These are phyloP conservation scores for Chaetothyriales sp. DNA, from an alignment of 2,329 filamentous ascomycete genomes.

Conservation along the genomic window DNA sequence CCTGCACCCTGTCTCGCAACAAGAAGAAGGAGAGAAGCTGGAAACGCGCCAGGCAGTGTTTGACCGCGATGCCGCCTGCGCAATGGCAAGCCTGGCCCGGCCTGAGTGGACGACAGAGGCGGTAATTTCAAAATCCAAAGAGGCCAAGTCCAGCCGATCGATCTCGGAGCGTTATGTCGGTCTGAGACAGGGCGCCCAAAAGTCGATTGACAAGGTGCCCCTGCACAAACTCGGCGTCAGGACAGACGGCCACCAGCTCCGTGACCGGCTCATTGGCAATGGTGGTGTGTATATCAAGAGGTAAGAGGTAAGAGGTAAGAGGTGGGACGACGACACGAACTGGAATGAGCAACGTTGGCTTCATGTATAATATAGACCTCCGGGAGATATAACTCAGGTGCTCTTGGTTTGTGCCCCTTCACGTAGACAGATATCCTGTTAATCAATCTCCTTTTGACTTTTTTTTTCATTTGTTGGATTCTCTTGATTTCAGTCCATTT, in stretches of 20 bases:
- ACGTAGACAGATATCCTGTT: no score
- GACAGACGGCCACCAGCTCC: constrained; percentile 21
- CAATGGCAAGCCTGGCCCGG: constrained; percentile 24
- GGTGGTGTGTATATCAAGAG: constrained; percentile 16
- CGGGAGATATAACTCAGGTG: no score
- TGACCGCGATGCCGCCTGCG: constrained; percentile 25
- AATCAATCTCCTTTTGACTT: no score
- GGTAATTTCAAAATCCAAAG: constrained; percentile 18
- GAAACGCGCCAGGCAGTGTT: constrained; percentile 21
- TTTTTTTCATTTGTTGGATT: no score
- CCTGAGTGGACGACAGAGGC: constrained; percentile 26
- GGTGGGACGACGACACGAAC: not conserved
- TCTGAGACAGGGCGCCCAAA: constrained; percentile 36
- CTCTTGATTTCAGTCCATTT: no score
- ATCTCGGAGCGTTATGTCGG: constrained; percentile 34
- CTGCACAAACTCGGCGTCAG: constrained; percentile 45
- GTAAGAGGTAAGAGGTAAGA: not conserved
- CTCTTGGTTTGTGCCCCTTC: no score
- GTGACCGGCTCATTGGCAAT: constrained; percentile 13
- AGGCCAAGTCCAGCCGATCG: constrained; percentile 29
- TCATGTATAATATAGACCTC: no score
- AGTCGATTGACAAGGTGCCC: constrained; percentile 41
- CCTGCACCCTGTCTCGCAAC: constrained; percentile 30
- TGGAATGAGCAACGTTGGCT: not conserved
- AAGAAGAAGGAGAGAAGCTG: constrained; percentile 25